Percentiles rank a stretch among this genome's conserved stretches.
phyloP scores from a whole-genome alignment of 495 filamentous ascomycete species.

The Aspergillus olivimuriae region DNA sequence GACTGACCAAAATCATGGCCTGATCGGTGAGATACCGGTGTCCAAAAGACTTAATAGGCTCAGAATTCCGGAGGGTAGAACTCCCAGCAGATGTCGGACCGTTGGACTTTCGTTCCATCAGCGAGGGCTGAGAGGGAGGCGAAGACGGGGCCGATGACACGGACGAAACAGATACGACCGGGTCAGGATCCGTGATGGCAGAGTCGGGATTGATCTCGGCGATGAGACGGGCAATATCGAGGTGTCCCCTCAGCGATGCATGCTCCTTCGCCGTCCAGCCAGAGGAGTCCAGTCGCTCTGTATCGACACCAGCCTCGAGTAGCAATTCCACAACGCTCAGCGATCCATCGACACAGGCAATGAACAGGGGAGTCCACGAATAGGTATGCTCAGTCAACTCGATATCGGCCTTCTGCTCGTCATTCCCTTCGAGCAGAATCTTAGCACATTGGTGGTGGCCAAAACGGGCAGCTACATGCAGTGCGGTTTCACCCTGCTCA shows the following conservation, averaged over 20 bases:
- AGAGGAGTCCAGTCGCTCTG: slow-evolving; percentile 69
- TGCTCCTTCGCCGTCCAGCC: slow-evolving; percentile 96
- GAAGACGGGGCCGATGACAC: slow-evolving; percentile 41
- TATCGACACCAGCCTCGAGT: slow-evolving; percentile 66
- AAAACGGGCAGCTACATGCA: slow-evolving; percentile 88
- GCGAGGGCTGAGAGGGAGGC: slow-evolving; percentile 39
- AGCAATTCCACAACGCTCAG: slow-evolving; percentile 69
- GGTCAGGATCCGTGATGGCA: slow-evolving; percentile 29
- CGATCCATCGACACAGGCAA: slow-evolving; percentile 84
- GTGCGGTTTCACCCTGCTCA: slow-evolving; percentile 82
- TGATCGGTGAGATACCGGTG: slow-evolving; percentile 89
- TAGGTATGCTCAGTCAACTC: slow-evolving; percentile 80
- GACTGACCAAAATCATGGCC: slow-evolving; percentile 82
- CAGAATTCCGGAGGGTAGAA: slow-evolving; percentile 39
- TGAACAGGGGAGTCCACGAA: slow-evolving; percentile 88
- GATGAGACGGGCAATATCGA: slow-evolving; percentile 66
- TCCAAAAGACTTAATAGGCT: slow-evolving; percentile 90
- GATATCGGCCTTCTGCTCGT: slow-evolving; percentile 63
- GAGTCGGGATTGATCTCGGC: slow-evolving; percentile 43
- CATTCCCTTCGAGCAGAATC: slow-evolving; percentile 63
- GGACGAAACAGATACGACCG: slow-evolving; percentile 25
- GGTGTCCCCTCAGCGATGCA: slow-evolving; percentile 80
- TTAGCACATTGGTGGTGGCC: slow-evolving; percentile 74
- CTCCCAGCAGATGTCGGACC: slow-evolving; percentile 29
- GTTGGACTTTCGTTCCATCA: slow-evolving; percentile 50